These are phyloP conservation scores for Aspergillus phoenicis DNA, from an alignment of 2,329 filamentous ascomycete genomes.

Conservation along the genomic window DNA sequence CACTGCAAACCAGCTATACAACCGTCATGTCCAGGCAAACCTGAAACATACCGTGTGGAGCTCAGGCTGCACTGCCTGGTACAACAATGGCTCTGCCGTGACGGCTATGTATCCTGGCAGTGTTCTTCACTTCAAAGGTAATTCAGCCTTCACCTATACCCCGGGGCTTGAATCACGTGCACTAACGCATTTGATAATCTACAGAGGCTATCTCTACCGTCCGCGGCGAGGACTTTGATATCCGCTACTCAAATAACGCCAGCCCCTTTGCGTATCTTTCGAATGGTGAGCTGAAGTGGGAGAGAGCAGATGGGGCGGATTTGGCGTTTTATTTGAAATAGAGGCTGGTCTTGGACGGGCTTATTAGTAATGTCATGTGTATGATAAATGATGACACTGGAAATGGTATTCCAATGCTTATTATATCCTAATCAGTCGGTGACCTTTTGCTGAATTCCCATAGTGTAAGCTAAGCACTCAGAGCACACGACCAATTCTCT, in stretches of 20 bases:
- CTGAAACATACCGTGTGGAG: conserved; percentile 31
- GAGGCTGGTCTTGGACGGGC: neutral
- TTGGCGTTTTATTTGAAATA: conserved; percentile 17
- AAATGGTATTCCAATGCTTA: too few species aligned
- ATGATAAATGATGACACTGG: neutral
- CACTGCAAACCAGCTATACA: conserved; percentile 23
- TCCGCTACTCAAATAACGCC: conserved; percentile 16
- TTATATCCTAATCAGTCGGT: too few species aligned
- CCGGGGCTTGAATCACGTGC: neutral
- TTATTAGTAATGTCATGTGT: neutral
- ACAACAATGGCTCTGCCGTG: conserved; percentile 24
- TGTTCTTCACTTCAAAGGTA: conserved; percentile 27
- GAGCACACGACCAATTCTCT: too few species aligned
- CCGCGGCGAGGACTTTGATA: conserved; percentile 23
- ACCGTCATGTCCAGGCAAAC: conserved; percentile 24
- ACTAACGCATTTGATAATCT: neutral
- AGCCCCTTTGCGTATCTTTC: conserved; percentile 20
- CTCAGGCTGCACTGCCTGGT: conserved; percentile 31
- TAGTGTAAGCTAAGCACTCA: too few species aligned
- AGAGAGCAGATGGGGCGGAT: conserved; percentile 13
- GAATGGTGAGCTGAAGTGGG: conserved; percentile 19
- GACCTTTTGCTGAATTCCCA: too few species aligned
- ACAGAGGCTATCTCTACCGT: conserved; percentile 17
- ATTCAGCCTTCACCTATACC: neutral
- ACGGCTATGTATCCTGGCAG: conserved; percentile 31